Percentiles rank a stretch among this genome's conserved stretches.
These are phyloP conservation scores for Oryza meyeriana DNA, from an alignment of 176 grass and related monocot genomes.

Conservation along the genomic window DNA sequence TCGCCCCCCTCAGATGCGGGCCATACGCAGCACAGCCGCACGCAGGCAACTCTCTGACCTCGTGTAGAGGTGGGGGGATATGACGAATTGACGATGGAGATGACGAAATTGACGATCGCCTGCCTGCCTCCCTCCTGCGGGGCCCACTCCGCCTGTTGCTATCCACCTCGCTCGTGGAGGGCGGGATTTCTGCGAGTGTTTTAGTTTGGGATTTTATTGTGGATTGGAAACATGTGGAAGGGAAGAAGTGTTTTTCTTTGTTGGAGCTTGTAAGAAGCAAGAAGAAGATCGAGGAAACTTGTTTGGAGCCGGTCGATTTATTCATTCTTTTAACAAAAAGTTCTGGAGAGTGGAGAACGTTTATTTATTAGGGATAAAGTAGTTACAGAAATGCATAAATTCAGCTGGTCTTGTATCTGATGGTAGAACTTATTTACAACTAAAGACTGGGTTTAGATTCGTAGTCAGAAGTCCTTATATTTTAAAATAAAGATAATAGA, in stretches of 20 bases:
- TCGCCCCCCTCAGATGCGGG: conserved; percentile 23
- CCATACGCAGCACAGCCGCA: conserved; percentile 8
- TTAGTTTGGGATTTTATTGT: neutral
- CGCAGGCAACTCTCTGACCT: neutral
- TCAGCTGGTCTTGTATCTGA: too few species aligned
- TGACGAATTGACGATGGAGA: conserved; percentile 8
- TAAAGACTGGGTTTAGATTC: too few species aligned
- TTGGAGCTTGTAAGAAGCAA: neutral
- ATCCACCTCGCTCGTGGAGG: neutral
- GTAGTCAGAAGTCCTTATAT: too few species aligned
- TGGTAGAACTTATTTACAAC: too few species aligned
- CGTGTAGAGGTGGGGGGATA: neutral
- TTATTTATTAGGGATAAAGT: too few species aligned
- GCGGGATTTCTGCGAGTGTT: neutral
- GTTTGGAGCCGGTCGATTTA: neutral
- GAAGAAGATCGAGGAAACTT: neutral
- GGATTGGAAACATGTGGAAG: conserved; percentile 18
- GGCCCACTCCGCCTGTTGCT: conserved; percentile 29
- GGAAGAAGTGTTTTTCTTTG: neutral
- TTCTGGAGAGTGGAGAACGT: too few species aligned
- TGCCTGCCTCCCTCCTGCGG: conserved; percentile 17
- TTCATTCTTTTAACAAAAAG: neutral
- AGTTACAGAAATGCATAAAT: too few species aligned
- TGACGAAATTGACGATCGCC: neutral
- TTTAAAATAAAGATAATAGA: too few species aligned